Evolutionary conservation across 371 early-diverging fungal genomes (phyloP).

Genomic region (Mucor sp.): DNA sequence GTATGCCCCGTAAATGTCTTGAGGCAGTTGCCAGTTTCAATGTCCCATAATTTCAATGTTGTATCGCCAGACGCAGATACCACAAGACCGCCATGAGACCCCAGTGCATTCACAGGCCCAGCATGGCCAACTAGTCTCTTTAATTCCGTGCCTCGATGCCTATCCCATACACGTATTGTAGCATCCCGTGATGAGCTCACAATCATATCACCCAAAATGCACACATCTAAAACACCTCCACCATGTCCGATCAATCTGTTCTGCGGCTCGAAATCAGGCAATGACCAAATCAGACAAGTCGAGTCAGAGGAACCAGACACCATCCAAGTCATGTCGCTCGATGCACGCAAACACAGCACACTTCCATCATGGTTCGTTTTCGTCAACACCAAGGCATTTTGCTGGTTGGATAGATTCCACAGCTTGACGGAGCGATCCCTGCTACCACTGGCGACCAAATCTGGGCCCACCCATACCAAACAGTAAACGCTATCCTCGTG

Average conservation of each 20-base stretch:
- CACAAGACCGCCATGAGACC: constrained; percentile 63
- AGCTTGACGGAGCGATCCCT: constrained; percentile 85
- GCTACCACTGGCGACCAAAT: constrained; percentile 85
- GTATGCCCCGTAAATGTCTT: constrained; percentile 69
- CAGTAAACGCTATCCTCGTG: constrained; percentile 90
- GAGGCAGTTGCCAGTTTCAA: constrained; percentile 63
- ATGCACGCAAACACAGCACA: constrained; percentile 78
- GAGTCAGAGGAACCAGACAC: constrained; percentile 91
- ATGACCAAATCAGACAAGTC: constrained; percentile 86
- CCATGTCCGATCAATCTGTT: constrained; percentile 59
- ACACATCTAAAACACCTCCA: constrained; percentile 75
- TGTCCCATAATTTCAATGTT: constrained; percentile 82
- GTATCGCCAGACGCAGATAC: constrained; percentile 89
- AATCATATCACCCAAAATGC: constrained; percentile 67
- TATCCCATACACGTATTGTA: constrained; percentile 87
- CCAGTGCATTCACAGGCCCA: constrained; percentile 87
- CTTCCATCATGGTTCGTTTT: constrained; percentile 83
- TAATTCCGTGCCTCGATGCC: constrained; percentile 47
- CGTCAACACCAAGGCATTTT: constrained; percentile 55
- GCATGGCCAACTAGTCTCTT: constrained; percentile 76
- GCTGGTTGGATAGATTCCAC: constrained; percentile 61
- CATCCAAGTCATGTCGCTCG: constrained; percentile 66
- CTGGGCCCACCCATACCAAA: constrained; percentile 67
- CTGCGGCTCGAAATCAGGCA: constrained; percentile 38
- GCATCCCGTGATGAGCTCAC: constrained; percentile 91